phyloP scores from a whole-genome alignment of 225 moss, liverwort and hornwort genomes.

The Physcomitrium patens region DNA sequence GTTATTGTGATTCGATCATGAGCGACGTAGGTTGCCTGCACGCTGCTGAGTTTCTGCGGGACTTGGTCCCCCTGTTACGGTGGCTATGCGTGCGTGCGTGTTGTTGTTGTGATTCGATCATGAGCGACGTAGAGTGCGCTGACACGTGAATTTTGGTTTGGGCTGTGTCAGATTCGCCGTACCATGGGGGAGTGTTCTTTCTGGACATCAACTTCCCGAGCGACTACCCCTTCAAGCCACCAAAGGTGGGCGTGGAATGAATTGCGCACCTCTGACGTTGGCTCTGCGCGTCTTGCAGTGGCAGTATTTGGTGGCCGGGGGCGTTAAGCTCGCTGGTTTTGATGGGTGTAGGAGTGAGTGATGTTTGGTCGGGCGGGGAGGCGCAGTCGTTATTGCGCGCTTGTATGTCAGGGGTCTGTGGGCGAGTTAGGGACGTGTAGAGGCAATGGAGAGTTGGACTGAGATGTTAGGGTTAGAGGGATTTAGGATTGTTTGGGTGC shows the following conservation, averaged over 20 bases:
- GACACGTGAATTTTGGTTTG: slow-evolving; percentile 20
- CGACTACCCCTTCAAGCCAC: slow-evolving; percentile 99
- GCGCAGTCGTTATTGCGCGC: slow-evolving; percentile 9
- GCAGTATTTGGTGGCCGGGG: slow-evolving; percentile 9
- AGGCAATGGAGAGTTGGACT: background rate
- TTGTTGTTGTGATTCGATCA: background rate
- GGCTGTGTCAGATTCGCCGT: slow-evolving; percentile 80
- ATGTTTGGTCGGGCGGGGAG: slow-evolving; percentile 14
- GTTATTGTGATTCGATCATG: background rate
- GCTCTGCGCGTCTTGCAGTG: background rate
- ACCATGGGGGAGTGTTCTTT: slow-evolving; percentile 98
- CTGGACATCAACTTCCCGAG: slow-evolving; percentile 97
- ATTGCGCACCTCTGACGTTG: background rate
- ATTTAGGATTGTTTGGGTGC: background rate
- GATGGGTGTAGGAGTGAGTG: background rate
- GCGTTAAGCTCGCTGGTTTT: slow-evolving; percentile 20
- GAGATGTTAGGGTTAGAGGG: slow-evolving; percentile 44
- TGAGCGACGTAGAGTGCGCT: background rate
- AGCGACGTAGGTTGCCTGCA: background rate
- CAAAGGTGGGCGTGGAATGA: slow-evolving; percentile 66
- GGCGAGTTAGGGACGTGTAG: slow-evolving; percentile 1
- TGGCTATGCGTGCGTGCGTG: too few species aligned
- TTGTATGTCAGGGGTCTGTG: slow-evolving; percentile 20
- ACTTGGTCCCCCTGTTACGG: too few species aligned
- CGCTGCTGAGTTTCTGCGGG: too few species aligned